These are phyloP conservation scores for Aspergillus phoenicis DNA, from an alignment of 2,329 filamentous ascomycete species.

Conservation along the genomic window DNA sequence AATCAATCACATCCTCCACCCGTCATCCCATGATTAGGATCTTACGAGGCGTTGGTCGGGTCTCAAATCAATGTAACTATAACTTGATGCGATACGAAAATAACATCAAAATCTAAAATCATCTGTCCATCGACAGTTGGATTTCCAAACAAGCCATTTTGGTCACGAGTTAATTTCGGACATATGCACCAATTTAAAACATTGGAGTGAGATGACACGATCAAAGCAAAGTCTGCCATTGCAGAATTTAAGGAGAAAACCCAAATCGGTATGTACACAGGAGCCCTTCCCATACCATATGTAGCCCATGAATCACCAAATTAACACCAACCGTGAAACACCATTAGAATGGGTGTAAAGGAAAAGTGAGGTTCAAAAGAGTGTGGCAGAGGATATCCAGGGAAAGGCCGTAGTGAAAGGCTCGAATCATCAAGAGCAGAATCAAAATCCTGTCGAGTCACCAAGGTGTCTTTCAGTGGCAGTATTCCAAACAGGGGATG, in stretches of 20 bases:
- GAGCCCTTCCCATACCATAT: slow-evolving; percentile 5
- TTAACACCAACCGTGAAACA: slow-evolving; percentile 17
- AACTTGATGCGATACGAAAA: background rate
- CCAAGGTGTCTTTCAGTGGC: slow-evolving; percentile 8
- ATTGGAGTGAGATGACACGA: background rate
- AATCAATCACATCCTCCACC: background rate
- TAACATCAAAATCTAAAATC: background rate
- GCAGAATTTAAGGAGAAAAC: background rate
- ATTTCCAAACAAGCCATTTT: background rate
- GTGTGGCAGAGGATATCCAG: slow-evolving; percentile 3
- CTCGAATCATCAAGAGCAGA: slow-evolving; percentile 1
- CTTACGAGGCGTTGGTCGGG: background rate
- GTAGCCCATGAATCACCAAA: slow-evolving; percentile 14
- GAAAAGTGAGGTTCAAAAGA: slow-evolving; percentile 17
- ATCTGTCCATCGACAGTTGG: background rate
- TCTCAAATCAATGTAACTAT: background rate
- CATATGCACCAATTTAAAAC: background rate
- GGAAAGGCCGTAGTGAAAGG: background rate
- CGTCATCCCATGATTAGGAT: background rate
- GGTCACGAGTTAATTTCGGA: background rate
- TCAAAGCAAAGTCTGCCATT: background rate
- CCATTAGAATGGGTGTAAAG: slow-evolving; percentile 10
- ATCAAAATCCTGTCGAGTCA: slow-evolving; percentile 4
- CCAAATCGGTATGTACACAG: slow-evolving; percentile 14
- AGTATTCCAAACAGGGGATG: slow-evolving; percentile 14